Evolutionary conservation across 208 protist species (phyloP).

Genomic region (Acanthamoeba sp.): DNA sequence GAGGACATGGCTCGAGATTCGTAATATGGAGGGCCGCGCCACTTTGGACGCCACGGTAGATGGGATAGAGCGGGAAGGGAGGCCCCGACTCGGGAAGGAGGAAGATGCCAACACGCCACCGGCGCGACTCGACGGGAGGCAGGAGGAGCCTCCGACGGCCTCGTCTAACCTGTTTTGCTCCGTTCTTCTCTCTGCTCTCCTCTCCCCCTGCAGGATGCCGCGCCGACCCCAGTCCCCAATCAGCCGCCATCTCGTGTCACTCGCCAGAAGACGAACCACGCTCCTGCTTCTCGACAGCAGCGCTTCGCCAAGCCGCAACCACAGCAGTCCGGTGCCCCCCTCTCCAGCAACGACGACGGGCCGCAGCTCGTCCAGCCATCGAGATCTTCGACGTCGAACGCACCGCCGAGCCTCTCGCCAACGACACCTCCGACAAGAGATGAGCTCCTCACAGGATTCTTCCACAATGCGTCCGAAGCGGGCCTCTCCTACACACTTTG

Average conservation of each 20-base stretch:
- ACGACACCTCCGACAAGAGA: background rate
- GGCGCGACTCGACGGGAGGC: background rate
- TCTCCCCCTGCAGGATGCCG: background rate
- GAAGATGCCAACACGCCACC: background rate
- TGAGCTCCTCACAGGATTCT: background rate
- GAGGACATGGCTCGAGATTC: too few relatives aligned
- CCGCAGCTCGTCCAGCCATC: background rate
- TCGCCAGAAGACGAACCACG: background rate
- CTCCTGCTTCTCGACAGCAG: background rate
- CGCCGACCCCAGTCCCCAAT: background rate
- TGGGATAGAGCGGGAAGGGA: too few relatives aligned
- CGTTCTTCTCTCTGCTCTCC: background rate
- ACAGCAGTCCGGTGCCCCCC: background rate
- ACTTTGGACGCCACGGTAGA: too few relatives aligned
- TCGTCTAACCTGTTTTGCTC: background rate
- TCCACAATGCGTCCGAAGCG: background rate
- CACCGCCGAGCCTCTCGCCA: too few relatives aligned
- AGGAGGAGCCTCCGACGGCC: background rate
- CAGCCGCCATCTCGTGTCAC: background rate
- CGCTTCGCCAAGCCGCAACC: background rate
- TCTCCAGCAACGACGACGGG: too few relatives aligned
- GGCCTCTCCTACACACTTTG: background rate
- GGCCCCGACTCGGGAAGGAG: too few relatives aligned
- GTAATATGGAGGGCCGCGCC: too few relatives aligned
- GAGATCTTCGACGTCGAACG: background rate